Evolutionary conservation across 192 early-diverging fungal species (phyloP).

Genomic region (Coemansia umbellata): DNA sequence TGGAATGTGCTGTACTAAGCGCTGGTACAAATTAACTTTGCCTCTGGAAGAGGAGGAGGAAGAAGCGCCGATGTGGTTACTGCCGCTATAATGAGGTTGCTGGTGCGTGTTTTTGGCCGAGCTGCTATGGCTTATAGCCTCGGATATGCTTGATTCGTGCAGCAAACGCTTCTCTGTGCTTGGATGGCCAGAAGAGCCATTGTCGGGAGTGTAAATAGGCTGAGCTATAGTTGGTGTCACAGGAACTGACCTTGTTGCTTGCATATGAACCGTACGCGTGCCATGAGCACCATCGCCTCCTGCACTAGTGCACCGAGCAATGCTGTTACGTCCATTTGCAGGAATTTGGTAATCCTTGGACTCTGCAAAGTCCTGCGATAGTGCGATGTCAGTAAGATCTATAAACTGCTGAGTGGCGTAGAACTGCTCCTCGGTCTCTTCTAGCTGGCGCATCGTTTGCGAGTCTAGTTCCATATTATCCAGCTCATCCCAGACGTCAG

Average conservation of each 20-base stretch:
- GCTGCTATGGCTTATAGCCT: background rate
- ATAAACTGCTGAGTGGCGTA: constrained; percentile 39
- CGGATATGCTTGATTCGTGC: background rate
- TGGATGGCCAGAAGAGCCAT: constrained; percentile 11
- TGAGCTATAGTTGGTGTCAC: constrained; percentile 19
- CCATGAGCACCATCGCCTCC: constrained; percentile 1
- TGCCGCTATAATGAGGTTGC: constrained; percentile 8
- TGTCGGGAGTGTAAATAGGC: constrained; percentile 17
- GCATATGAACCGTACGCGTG: constrained; percentile 14
- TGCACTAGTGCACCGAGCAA: constrained; percentile 3
- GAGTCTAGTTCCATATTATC: constrained; percentile 34
- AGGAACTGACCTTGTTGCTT: constrained; percentile 26
- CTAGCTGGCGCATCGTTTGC: constrained; percentile 42
- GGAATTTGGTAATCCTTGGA: background rate
- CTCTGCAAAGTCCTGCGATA: constrained; percentile 38
- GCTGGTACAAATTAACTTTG: constrained; percentile 32
- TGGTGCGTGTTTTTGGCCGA: background rate
- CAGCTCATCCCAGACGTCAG: constrained; percentile 22
- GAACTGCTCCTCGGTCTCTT: constrained; percentile 39
- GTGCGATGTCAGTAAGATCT: constrained; percentile 2
- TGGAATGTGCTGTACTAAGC: constrained; percentile 39
- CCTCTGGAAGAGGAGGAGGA: background rate
- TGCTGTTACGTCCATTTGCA: background rate
- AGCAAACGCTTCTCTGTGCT: background rate
- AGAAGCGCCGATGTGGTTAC: background rate